phyloP scores from a whole-genome alignment of 768 basidiomycete species.

The Amanita pseudoporphyria region DNA sequence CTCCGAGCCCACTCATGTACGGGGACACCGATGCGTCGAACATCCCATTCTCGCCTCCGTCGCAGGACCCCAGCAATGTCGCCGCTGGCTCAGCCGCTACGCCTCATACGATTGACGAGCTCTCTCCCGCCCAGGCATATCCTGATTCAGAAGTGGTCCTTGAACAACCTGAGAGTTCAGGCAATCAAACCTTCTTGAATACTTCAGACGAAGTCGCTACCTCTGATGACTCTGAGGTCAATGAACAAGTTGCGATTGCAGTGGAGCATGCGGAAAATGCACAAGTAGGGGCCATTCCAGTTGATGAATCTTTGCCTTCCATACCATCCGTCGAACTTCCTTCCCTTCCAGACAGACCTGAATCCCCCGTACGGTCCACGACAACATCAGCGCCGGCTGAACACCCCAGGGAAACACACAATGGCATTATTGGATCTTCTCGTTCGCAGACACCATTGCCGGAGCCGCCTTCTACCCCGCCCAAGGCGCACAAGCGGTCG shows the following conservation, averaged over 20 bases:
- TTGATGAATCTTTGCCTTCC: neutral
- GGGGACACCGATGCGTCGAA: constrained; percentile 2
- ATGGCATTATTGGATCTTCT: constrained; percentile 9
- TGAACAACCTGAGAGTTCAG: neutral
- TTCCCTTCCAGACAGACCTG: constrained; percentile 1
- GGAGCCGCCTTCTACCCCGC: neutral
- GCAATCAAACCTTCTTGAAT: neutral
- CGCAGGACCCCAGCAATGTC: neutral
- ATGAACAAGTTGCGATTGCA: neutral
- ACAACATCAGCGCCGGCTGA: neutral
- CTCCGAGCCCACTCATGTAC: constrained; percentile 1
- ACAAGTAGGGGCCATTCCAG: neutral
- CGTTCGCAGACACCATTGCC: constrained; percentile 3
- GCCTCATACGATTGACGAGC: neutral
- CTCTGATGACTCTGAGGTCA: neutral
- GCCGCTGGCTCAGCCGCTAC: neutral
- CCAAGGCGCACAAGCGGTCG: constrained; percentile 38
- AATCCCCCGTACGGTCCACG: neutral
- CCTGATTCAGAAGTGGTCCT: neutral
- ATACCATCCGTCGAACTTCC: constrained; percentile 6
- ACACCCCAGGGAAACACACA: constrained; percentile 2
- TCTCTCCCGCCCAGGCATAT: neutral
- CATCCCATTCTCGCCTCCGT: constrained; percentile 7
- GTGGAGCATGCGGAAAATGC: neutral
- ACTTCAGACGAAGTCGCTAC: neutral